phyloP scores from a whole-genome alignment of 768 basidiomycete genomes.

The Austroboletus festivus region DNA sequence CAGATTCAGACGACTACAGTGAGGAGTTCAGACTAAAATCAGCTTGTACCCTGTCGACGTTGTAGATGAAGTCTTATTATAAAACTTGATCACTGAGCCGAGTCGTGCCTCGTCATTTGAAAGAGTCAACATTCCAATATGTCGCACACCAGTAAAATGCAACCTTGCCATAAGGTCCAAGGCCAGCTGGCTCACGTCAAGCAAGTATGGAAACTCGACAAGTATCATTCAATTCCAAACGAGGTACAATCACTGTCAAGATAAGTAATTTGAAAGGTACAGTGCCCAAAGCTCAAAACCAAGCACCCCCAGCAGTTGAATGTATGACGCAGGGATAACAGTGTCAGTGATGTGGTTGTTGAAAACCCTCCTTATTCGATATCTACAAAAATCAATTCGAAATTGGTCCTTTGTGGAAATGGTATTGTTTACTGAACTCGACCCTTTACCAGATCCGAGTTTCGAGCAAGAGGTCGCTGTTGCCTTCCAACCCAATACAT shows the following conservation, averaged over 20 bases:
- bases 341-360: conserved; percentile 15
- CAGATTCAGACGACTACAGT: too few relatives aligned
- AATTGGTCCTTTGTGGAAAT: not conserved
- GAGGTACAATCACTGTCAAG: not conserved
- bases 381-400: not conserved
- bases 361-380: conserved; percentile 12
- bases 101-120: too few relatives aligned
- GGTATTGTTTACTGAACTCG: not conserved
- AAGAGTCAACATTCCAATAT: too few relatives aligned
- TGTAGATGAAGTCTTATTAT: too few relatives aligned
- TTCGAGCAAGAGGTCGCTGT: conserved; percentile 80
- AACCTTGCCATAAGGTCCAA: too few relatives aligned
- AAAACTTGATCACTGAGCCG: too few relatives aligned
- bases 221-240: conserved; percentile 6
- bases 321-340: conserved; percentile 1
- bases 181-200: too few relatives aligned
- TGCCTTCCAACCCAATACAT: conserved; percentile 82
- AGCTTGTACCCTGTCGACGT: too few relatives aligned
- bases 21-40: too few relatives aligned
- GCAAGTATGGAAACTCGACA: too few relatives aligned
- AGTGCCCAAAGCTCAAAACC: not conserved
- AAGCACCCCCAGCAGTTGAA: conserved; percentile 15
- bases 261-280: too few relatives aligned
- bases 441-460: conserved; percentile 78
- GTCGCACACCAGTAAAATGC: too few relatives aligned